These are phyloP conservation scores for Aspergillus phoenicis DNA, from an alignment of 2,329 filamentous ascomycete species.

Conservation along the genomic window DNA sequence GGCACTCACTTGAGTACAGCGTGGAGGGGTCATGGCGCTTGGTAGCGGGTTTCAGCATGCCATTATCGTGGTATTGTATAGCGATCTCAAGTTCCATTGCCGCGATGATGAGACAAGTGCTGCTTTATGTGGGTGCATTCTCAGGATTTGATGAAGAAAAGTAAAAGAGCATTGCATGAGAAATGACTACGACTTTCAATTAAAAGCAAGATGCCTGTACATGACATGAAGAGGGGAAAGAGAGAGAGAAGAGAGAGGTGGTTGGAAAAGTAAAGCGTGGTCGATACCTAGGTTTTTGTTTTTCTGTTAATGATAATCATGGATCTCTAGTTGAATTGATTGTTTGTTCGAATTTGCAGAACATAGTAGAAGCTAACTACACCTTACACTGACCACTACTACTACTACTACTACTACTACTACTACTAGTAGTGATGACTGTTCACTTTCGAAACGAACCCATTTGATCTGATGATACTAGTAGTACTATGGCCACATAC, in stretches of 20 bases:
- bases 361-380: no score
- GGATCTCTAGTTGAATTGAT: conserved; percentile 19
- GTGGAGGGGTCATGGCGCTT: background rate
- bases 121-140: background rate
- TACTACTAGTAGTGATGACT: no score
- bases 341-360: background rate
- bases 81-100: background rate
- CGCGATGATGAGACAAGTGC: background rate
- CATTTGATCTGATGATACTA: no score
- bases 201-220: conserved; percentile 30
- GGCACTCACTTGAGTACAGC: background rate
- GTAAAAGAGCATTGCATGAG: conserved; percentile 21
- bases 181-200: conserved; percentile 28
- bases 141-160: background rate
- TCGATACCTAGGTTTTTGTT: conserved; percentile 27
- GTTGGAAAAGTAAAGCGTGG: conserved; percentile 20
- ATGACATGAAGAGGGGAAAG: conserved; percentile 24
- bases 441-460: no score
- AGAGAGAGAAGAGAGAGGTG: background rate
- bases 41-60: background rate
- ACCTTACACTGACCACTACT: no score
- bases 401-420: no score
- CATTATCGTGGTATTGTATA: background rate
- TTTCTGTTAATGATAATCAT: conserved; percentile 17
- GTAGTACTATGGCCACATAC: no score